Base-by-base conservation (phyloP, 345 rosid genomes). In the Brassica rapa region DNA sequence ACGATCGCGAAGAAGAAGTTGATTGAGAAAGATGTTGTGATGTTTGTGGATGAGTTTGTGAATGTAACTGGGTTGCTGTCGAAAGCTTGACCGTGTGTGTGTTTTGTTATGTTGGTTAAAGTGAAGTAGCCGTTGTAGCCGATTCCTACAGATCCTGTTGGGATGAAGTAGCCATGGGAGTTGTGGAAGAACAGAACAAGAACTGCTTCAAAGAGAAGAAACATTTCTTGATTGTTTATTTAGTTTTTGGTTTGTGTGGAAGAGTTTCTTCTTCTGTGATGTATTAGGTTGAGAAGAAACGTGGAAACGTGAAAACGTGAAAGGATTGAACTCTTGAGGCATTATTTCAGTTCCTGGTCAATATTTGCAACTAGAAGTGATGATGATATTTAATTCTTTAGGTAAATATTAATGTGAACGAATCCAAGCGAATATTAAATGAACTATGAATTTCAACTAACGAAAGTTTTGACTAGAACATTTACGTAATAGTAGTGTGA, bases 1-100 rank as follows among this genome's bases (percentile, higher is more conserved):
- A 73, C 60, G 21, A 93, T 90, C 1, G 83, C 89, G n/a, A 90
- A 92, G 65, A 88, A 79, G 73, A 89, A 90, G 62, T 87, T 79
- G 67, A 90, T 16, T 2, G 92, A 83, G 84, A 89, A 89, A 61
- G 89, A 78, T 77, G 73, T 21, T 62, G 68, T 83, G 63, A 74
- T 71, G 53, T 73, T 68, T 21, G 83, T 4, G 0, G 84, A n/a
- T 12, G 89, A 80, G 73, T 78, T 85, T 77, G 85, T 87, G 86
- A 92, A 71, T 4, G 11, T 1, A 7, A 83, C 11, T 0, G 69
- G 82, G 4, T 67, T 23, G 8, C 77, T 84, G 55, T 83, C 84
- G 62, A 91, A 91, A 68, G 88, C 89, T 61, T 86, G 90, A 10
- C 89, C 87, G 1, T 8, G 25, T 46, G 39, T 1, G 71, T 69